phyloP scores from a whole-genome alignment of 164 flowering plant species.

The Macadamia tetraphylla region DNA sequence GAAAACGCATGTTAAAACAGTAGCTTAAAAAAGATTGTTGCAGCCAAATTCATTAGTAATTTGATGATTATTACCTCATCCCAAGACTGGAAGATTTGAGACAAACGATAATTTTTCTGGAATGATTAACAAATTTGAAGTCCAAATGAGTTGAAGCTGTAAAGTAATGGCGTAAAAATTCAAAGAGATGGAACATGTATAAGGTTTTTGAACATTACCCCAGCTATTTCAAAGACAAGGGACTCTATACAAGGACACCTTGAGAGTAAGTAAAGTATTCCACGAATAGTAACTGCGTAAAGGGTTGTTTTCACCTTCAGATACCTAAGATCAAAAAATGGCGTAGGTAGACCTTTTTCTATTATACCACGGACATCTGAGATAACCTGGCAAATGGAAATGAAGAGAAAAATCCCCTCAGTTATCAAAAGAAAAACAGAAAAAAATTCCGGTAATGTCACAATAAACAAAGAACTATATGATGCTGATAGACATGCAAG shows the following conservation, averaged over 20 bases:
- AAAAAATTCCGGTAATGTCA: neutral
- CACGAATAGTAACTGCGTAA: neutral
- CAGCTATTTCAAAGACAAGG: conserved; percentile 3
- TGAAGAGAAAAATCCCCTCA: neutral
- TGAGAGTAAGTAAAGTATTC: conserved; percentile 2
- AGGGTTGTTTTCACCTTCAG: conserved; percentile 7
- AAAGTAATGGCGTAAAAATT: neutral
- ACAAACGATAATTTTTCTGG: neutral
- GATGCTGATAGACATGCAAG: too few relatives aligned
- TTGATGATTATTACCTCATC: conserved; percentile 3
- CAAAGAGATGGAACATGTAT: neutral
- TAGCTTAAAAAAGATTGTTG: too few relatives aligned
- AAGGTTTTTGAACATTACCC: neutral
- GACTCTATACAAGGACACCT: neutral
- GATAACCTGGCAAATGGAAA: conserved; percentile 1
- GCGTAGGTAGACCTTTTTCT: neutral
- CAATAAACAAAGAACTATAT: too few relatives aligned
- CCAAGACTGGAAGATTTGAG: conserved; percentile 4
- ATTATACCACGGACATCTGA: conserved; percentile 2
- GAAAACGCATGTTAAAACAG: neutral
- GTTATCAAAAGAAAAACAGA: neutral
- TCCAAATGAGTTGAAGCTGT: neutral
- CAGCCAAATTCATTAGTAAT: too few relatives aligned
- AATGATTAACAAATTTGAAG: neutral
- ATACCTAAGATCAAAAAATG: conserved; percentile 1